These are phyloP conservation scores for Peronospora belbahrii DNA, from an alignment of 352 stramenopile genomes.

Conservation along the genomic window DNA sequence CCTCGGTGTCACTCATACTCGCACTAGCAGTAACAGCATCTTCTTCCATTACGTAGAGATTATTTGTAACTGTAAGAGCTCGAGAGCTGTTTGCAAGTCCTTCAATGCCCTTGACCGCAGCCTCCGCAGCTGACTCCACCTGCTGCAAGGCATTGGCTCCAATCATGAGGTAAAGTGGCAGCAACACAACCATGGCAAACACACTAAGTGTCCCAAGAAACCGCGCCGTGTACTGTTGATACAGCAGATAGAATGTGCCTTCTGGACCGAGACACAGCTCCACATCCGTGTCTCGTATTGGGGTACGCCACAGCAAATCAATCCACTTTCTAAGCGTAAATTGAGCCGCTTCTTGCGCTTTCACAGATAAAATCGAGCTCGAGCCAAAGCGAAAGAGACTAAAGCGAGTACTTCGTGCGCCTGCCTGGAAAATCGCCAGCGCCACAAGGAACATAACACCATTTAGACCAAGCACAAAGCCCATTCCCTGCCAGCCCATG, in stretches of 20 bases:
- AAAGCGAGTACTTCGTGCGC: conserved; percentile 57
- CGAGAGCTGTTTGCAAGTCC: conserved; percentile 14
- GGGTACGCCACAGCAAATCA: conserved; percentile 63
- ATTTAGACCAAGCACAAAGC: conserved; percentile 70
- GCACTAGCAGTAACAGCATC: conserved; percentile 1
- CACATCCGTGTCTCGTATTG: conserved; percentile 57
- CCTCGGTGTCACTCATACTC: conserved; percentile 8
- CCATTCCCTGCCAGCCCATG: conserved; percentile 75
- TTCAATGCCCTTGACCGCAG: conserved; percentile 22
- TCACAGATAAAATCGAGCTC: conserved; percentile 34
- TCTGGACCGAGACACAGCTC: conserved; percentile 62
- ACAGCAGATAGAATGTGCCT: conserved; percentile 79
- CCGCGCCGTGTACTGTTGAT: conserved; percentile 67
- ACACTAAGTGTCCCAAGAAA: conserved; percentile 53
- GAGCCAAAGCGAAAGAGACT: conserved; percentile 63
- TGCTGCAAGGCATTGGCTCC: conserved; percentile 31
- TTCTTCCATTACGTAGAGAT: conserved; percentile 9
- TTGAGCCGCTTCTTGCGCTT: conserved; percentile 21
- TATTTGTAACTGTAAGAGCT: not conserved
- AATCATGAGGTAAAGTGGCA: conserved; percentile 67
- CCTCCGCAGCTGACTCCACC: conserved; percentile 20
- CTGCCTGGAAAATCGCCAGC: conserved; percentile 60
- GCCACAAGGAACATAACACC: conserved; percentile 55
- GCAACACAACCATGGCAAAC: conserved; percentile 56
- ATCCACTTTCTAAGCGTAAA: conserved; percentile 60